phyloP scores from a whole-genome alignment of 176 grass and related monocot genomes.

The Oryza brachyantha region DNA sequence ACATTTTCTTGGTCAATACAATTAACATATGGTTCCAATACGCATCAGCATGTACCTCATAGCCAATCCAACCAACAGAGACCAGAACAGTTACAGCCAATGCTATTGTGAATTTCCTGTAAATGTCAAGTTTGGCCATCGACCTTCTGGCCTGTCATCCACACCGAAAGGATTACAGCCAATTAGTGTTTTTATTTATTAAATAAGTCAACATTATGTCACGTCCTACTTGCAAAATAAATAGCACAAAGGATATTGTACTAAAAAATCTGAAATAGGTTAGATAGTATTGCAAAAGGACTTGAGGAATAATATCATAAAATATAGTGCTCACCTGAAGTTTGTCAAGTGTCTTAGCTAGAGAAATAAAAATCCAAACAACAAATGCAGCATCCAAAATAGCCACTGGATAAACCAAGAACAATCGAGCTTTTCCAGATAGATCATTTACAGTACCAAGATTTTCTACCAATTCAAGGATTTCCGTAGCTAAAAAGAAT shows the following conservation, averaged over 20 bases:
- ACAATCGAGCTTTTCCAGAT: slow-evolving; percentile 92
- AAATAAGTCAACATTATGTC: neutral
- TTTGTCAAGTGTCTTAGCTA: slow-evolving; percentile 84
- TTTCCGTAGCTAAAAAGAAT: slow-evolving; percentile 96
- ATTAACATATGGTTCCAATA: neutral
- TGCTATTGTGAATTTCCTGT: slow-evolving; percentile 94
- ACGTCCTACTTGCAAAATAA: neutral
- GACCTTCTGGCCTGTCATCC: slow-evolving; percentile 73
- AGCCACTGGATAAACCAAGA: slow-evolving; percentile 94
- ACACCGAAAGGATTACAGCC: neutral
- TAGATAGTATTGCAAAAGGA: neutral
- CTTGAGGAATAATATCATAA: neutral
- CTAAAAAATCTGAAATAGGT: neutral
- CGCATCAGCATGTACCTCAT: slow-evolving; percentile 73
- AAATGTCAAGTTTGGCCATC: slow-evolving; percentile 90
- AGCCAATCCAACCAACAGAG: slow-evolving; percentile 86
- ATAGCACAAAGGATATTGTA: neutral
- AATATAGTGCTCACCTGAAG: slow-evolving; percentile 61
- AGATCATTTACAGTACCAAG: slow-evolving; percentile 91
- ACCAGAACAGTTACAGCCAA: slow-evolving; percentile 77
- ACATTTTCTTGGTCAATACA: slow-evolving; percentile 14
- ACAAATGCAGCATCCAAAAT: slow-evolving; percentile 94
- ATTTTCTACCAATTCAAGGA: slow-evolving; percentile 98
- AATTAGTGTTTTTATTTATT: slow-evolving; percentile 19
- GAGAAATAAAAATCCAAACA: slow-evolving; percentile 96